phyloP scores from a whole-genome alignment of 1,284 basidiomycete species.

The Pyrrhoderma noxium region DNA sequence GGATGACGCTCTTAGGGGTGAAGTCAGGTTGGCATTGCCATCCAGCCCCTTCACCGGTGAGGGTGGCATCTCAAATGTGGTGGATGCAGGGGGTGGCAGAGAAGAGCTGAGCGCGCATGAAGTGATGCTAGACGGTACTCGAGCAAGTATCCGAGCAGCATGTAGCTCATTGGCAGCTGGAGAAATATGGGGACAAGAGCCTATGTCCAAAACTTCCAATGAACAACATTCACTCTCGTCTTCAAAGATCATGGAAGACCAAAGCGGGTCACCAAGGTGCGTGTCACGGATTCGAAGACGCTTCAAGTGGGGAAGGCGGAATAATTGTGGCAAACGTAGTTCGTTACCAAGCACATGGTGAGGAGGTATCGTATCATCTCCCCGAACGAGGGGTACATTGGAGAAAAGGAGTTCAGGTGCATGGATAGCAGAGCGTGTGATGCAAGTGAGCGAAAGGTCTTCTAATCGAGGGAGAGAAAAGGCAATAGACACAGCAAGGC shows the following conservation, averaged over 20 bases:
- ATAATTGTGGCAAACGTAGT: slow-evolving; percentile 56
- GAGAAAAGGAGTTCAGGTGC: slow-evolving; percentile 49
- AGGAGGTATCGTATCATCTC: slow-evolving; percentile 48
- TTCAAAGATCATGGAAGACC: slow-evolving; percentile 29
- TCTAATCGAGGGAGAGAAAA: slow-evolving; percentile 49
- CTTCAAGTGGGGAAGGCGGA: slow-evolving; percentile 51
- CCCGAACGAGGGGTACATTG: slow-evolving; percentile 48
- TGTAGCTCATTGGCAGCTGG: slow-evolving; percentile 45
- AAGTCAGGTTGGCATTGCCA: not conserved
- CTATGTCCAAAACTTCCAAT: slow-evolving; percentile 52
- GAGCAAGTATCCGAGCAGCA: slow-evolving; percentile 52
- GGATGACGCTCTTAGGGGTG: not conserved
- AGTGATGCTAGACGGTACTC: slow-evolving; percentile 45
- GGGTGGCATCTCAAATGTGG: not conserved
- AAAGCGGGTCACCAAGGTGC: slow-evolving; percentile 56
- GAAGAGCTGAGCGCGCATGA: slow-evolving; percentile 48
- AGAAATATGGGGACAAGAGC: slow-evolving; percentile 47
- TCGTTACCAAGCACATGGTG: slow-evolving; percentile 48
- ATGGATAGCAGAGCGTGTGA: slow-evolving; percentile 57
- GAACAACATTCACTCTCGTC: slow-evolving; percentile 29
- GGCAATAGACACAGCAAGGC: slow-evolving; percentile 62
- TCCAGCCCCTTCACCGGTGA: slow-evolving; percentile 2
- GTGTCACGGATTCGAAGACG: slow-evolving; percentile 61
- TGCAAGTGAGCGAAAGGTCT: slow-evolving; percentile 50
- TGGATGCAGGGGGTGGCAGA: slow-evolving; percentile 29